Conservation (phyloP, 768 basidiomycete genomes). For the Leccinum boreale region DNA sequence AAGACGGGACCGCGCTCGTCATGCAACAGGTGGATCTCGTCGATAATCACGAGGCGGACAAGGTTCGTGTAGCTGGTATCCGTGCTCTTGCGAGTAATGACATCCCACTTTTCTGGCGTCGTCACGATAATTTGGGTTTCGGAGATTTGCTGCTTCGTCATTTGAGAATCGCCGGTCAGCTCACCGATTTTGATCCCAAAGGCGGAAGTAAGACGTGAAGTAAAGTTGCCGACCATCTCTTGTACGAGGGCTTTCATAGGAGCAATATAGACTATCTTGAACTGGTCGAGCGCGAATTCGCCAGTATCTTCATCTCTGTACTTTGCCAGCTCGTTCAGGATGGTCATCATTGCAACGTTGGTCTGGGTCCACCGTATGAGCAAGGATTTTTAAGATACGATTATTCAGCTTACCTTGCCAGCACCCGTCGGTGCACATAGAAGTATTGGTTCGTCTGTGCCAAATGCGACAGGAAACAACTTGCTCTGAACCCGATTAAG, state of each 20-base stretch:
- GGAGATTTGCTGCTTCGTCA: conserved; percentile 96
- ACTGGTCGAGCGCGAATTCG: conserved; percentile 76
- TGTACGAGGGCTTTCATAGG: conserved; percentile 99
- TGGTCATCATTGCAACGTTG: conserved; percentile 79
- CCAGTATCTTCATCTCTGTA: conserved; percentile 82
- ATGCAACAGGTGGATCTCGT: conserved; percentile 97
- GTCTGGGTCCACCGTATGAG: conserved; percentile 52
- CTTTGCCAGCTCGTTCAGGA: conserved; percentile 87
- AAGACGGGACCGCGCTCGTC: conserved; percentile 98
- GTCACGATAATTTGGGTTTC: conserved; percentile 99
- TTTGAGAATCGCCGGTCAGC: conserved; percentile 94
- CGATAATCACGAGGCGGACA: conserved; percentile 93
- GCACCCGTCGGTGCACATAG: conserved; percentile 98
- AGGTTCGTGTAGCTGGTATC: conserved; percentile 97
- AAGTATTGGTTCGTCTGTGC: conserved; percentile 89
- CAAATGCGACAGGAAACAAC: conserved; percentile 89
- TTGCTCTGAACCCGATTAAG: conserved; percentile 94
- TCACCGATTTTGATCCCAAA: conserved; percentile 88
- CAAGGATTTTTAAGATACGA: not conserved
- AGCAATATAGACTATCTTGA: conserved; percentile 97
- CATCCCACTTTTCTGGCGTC: conserved; percentile 99
- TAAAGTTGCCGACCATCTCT: conserved; percentile 97
- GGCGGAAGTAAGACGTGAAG: conserved; percentile 55
- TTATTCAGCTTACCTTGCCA: conserved; percentile 72
- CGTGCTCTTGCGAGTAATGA: conserved; percentile 96